Conservation (phyloP, 108 stramenopile genomes). For the Discostella pseudostelligera region DNA sequence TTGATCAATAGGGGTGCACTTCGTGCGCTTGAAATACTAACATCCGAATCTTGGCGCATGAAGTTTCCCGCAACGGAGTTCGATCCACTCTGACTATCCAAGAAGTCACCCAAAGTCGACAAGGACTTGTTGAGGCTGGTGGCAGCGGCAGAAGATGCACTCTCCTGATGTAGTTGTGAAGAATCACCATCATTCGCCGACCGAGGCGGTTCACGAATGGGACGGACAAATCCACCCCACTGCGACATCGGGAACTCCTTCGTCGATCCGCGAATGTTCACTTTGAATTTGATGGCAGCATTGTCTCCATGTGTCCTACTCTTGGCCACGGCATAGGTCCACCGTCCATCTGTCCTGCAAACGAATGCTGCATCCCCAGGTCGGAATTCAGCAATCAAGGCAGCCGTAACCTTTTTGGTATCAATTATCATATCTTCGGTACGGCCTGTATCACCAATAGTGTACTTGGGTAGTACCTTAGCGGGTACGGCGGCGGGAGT, state of each 20-base stretch:
- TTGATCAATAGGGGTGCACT: slow-evolving; percentile 26
- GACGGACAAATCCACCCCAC: slow-evolving; percentile 38
- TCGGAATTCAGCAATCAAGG: slow-evolving; percentile 16
- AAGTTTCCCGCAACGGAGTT: slow-evolving; percentile 19
- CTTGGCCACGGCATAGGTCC: slow-evolving; percentile 45
- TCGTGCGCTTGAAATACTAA: slow-evolving; percentile 30
- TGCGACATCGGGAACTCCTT: slow-evolving; percentile 37
- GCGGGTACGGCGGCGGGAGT: slow-evolving; percentile 19
- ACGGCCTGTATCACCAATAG: slow-evolving; percentile 42
- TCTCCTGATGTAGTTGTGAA: not conserved
- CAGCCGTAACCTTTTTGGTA: slow-evolving; percentile 30
- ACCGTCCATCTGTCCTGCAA: slow-evolving; percentile 41
- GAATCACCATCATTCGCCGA: slow-evolving; percentile 5
- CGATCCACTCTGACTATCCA: slow-evolving; percentile 22
- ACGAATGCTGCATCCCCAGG: slow-evolving; percentile 43
- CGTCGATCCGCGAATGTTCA: slow-evolving; percentile 39
- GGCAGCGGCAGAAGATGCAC: not conserved
- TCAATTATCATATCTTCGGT: slow-evolving; percentile 41
- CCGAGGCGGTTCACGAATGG: slow-evolving; percentile 11
- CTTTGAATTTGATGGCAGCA: slow-evolving; percentile 37
- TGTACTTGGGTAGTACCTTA: slow-evolving; percentile 16
- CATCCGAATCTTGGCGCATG: slow-evolving; percentile 11
- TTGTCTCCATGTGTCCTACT: slow-evolving; percentile 26
- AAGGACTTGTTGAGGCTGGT: slow-evolving; percentile 1
- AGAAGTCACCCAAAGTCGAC: slow-evolving; percentile 19